A percentile compares a stretch with the other conserved stretches of the same genome.
phyloP scores from a whole-genome alignment of 2,329 filamentous ascomycete species.

The Scedosporium aurantiacum region DNA sequence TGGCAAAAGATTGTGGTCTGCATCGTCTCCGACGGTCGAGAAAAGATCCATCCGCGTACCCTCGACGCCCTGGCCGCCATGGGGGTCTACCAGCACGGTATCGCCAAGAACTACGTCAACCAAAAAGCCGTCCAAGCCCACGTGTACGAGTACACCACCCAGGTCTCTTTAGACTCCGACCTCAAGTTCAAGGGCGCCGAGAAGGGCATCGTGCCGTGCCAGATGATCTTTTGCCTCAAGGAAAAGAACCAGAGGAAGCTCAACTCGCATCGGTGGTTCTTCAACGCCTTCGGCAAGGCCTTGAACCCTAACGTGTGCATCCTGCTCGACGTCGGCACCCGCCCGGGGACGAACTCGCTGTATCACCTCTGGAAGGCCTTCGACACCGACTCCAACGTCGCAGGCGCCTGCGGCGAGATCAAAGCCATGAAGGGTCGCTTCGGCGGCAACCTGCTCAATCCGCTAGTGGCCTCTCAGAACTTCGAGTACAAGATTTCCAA shows the following conservation, averaged over 20 bases:
- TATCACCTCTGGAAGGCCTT: slow-evolving; percentile 99
- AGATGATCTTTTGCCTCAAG: slow-evolving; percentile 97
- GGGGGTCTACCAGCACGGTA: slow-evolving; percentile 96
- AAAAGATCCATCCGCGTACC: slow-evolving; percentile 81
- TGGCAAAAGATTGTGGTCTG: slow-evolving; percentile 99
- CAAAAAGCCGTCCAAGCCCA: slow-evolving; percentile 90
- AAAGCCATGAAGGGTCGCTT: slow-evolving; percentile 89
- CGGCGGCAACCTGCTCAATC: slow-evolving; percentile 77
- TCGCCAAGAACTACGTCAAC: slow-evolving; percentile 98
- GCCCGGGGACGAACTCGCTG: slow-evolving; percentile 77
- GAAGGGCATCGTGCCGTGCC: slow-evolving; percentile 95
- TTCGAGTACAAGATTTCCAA: slow-evolving; percentile 99
- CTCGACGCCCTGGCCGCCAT: slow-evolving; percentile 91
- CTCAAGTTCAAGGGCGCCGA: slow-evolving; percentile 98
- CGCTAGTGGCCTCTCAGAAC: slow-evolving; percentile 91
- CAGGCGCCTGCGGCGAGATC: slow-evolving; percentile 93
- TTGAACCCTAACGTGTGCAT: slow-evolving; percentile 96
- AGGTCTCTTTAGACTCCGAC: slow-evolving; percentile 89
- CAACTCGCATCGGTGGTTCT: slow-evolving; percentile 98
- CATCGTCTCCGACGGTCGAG: slow-evolving; percentile 87
- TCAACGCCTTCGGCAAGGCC: slow-evolving; percentile 90
- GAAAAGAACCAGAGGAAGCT: slow-evolving; percentile 97
- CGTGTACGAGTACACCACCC: slow-evolving; percentile 97
- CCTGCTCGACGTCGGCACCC: slow-evolving; percentile 89
- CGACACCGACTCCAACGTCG: slow-evolving; percentile 93